Base-by-base conservation (phyloP, 139 green algal genomes). In the Chlamydomonas eustigma region DNA sequence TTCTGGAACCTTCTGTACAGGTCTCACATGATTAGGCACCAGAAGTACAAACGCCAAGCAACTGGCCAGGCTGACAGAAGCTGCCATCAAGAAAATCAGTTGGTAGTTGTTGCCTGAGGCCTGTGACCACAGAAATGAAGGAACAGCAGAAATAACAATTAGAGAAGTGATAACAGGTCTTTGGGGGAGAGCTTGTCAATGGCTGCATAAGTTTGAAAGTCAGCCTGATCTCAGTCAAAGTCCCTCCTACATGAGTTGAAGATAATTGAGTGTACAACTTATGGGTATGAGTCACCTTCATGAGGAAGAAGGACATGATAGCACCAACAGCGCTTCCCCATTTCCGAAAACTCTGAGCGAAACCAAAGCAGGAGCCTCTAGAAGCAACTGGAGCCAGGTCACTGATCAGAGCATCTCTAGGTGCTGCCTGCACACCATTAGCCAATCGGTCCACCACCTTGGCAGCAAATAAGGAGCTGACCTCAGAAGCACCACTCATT, bases 71-170 rank as follows among this genome's bases (percentile, higher is more conserved):
- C 52, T 79, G 18, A 87, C 73, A n/a, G 71, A 63, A 36, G 85
- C 75, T 5, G 85, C 85, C n/a, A 81, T 67, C 24, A 79, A 73
- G 80, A 90, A 90, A 76, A 90, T 88, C 37, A 85, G 74, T 75
- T 85, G 75, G 79, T 90, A 90, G 86, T 90, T 90, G 86, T 88
- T 88, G 69, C 78, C 82, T 12, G 76, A 80, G 25, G 80, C 75
- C 44, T 71, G 75, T 24, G n/a, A n/a, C n/a, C n/a, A n/a, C 25
- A 37, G 24, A n/a, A 30, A 18, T 58, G 12, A 58, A 58, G 44
- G 44, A 18, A 58, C 18, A 58, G n/a, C n/a, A n/a, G n/a, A n/a
- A n/a, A n/a, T n/a, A n/a, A n/a, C n/a, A n/a, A n/a, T n/a, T n/a
- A n/a, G n/a, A n/a, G n/a, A n/a, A n/a, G n/a, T n/a, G n/a, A n/a